Conservation (phyloP, 2,329 filamentous ascomycete species). For the Colletotrichum sp. region DNA sequence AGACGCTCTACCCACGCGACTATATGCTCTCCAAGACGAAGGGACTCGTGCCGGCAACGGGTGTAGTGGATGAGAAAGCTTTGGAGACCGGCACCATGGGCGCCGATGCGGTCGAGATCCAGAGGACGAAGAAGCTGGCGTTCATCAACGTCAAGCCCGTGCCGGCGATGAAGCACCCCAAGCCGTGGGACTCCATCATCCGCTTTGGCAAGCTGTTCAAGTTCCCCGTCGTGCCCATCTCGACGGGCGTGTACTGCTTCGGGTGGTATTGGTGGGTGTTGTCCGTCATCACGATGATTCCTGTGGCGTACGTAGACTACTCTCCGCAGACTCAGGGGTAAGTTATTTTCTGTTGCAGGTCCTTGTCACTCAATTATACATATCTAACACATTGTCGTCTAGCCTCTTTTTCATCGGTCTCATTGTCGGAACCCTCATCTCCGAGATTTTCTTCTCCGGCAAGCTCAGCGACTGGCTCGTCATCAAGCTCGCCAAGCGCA, state of each 20-base stretch:
- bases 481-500: slow-evolving; percentile 46
- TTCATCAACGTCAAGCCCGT: slow-evolving; percentile 50
- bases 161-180: slow-evolving; percentile 57
- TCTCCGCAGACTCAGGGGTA: slow-evolving; percentile 53
- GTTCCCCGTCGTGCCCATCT: slow-evolving; percentile 48
- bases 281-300: slow-evolving; percentile 56
- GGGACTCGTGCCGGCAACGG: neutral
- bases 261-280: slow-evolving; percentile 64
- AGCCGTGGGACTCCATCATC: slow-evolving; percentile 46
- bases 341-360: neutral
- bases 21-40: slow-evolving; percentile 42
- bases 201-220: slow-evolving; percentile 53
- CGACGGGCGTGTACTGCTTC: slow-evolving; percentile 55
- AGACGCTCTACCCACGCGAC: slow-evolving; percentile 60
- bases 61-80: slow-evolving; percentile 13
- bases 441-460: slow-evolving; percentile 57
- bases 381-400: neutral
- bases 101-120: slow-evolving; percentile 25
- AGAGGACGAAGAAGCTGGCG: slow-evolving; percentile 45
- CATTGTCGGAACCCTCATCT: slow-evolving; percentile 55
- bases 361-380: neutral
- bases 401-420: slow-evolving; percentile 58
- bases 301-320: slow-evolving; percentile 55
- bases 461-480: slow-evolving; percentile 57
- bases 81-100: neutral